phyloP scores from a whole-genome alignment of 2,329 filamentous ascomycete species.

The Scolecobasidium constrictum region DNA sequence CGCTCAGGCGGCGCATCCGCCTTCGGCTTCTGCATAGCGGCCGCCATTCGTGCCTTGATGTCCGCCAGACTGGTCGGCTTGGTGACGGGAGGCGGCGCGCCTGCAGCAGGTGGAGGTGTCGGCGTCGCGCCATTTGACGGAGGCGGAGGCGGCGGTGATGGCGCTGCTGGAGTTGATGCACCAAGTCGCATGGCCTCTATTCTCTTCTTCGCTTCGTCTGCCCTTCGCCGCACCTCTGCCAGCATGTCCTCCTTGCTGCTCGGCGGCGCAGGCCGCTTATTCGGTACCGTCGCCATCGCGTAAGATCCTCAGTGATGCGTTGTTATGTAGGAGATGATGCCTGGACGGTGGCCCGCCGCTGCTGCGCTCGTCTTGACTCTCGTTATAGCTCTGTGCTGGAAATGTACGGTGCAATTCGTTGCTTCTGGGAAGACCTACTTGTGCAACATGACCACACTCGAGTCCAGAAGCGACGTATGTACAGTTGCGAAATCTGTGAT shows the following conservation, averaged over 20 bases:
- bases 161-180: neutral
- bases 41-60: conserved; percentile 23
- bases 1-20: conserved; percentile 23
- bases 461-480: too few relatives aligned
- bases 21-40: conserved; percentile 12
- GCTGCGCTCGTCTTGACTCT: neutral
- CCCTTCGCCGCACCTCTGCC: conserved; percentile 20
- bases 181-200: neutral
- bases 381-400: neutral
- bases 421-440: neutral
- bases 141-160: conserved; percentile 4
- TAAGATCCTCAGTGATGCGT: too few relatives aligned
- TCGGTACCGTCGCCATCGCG: conserved; percentile 10
- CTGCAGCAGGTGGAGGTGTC: neutral
- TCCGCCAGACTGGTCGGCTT: conserved; percentile 3
- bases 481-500: too few relatives aligned
- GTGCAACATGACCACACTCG: too few relatives aligned
- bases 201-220: conserved; percentile 10
- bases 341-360: too few relatives aligned
- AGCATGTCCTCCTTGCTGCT: conserved; percentile 3
- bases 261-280: conserved; percentile 9
- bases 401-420: too few relatives aligned
- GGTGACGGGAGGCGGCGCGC: neutral
- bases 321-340: too few relatives aligned
- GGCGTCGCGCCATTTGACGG: conserved; percentile 6